Base-by-base conservation (phyloP, 306 rosid species). In the Phaseolus lunatus region DNA sequence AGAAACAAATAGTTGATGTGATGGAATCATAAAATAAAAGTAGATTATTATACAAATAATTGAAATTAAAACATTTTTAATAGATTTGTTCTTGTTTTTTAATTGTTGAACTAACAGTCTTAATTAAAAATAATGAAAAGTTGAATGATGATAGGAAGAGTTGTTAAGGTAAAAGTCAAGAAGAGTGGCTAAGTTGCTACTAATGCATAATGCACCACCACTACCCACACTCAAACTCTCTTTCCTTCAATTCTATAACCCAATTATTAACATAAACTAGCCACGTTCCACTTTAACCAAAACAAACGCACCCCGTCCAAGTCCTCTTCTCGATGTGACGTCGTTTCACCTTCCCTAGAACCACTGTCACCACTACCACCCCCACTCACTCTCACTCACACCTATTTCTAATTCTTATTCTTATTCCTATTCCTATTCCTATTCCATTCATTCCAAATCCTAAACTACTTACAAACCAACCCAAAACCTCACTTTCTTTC, bases 261-360 rank as follows among this genome's bases (percentile, higher is more conserved):
- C 69, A 56, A 70, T 64, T 14, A 58, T 43, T 56, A 61, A 5
- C 7, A 31, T 61, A 35, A n/a, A 45, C 43, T 7, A 20, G 9
- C 9, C 31, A 59, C 66, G 37, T n/a, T 14, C 66, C 64, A 54
- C 31, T 23, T 57, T 41, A 41, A 52, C 39, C 37, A 20, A 63
- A 33, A 31, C 44, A 29, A 59, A 61, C 11, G 7, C 10, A 37
- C 1, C 23, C 39, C 24, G 14, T 72, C 0, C 1, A 58, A 26
- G 37, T 58, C 62, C 4, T 24, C 29, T 5, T 62, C 27, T 0
- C 15, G 84, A 80, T 84, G 84, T 47, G 87, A 84, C 82, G 84
- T 80, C 87, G 84, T 84, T 84, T 75, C 76, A 52, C 84, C 80
- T 85, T 57, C 83, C 26, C 88, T 90, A 73, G 83, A 77, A 24